phyloP scores from a whole-genome alignment of 1,284 basidiomycete species.

The Apiotrichum siamense region DNA sequence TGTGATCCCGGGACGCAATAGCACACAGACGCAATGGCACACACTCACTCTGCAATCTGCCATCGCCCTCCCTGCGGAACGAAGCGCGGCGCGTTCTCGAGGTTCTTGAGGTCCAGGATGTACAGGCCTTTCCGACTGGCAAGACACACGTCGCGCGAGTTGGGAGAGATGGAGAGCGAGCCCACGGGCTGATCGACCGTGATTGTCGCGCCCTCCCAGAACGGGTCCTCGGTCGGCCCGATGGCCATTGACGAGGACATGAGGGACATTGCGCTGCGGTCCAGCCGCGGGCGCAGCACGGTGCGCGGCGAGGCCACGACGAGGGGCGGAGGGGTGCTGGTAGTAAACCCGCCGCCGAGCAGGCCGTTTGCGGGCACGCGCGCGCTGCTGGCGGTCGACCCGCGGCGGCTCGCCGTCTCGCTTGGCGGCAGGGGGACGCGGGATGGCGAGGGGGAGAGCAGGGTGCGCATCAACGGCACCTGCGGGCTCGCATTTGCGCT shows the following conservation, averaged over 20 bases:
- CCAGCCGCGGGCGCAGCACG: slow-evolving; percentile 24
- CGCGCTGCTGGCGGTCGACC: slow-evolving; percentile 1
- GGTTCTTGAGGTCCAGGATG: slow-evolving; percentile 87
- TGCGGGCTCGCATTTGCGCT: neutral
- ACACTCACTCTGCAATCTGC: slow-evolving; percentile 76
- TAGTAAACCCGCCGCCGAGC: neutral
- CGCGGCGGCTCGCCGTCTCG: slow-evolving; percentile 2
- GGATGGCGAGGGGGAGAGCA: slow-evolving; percentile 8
- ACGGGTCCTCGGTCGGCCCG: slow-evolving; percentile 23
- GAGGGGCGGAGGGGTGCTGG: slow-evolving; percentile 2
- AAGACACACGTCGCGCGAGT: slow-evolving; percentile 47
- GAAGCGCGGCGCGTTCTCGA: slow-evolving; percentile 80
- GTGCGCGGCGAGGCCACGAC: slow-evolving; percentile 22
- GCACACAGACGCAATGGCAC: no score
- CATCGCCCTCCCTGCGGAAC: slow-evolving; percentile 92
- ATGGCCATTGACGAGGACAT: neutral
- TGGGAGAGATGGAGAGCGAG: slow-evolving; percentile 49
- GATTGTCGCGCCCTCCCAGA: slow-evolving; percentile 40
- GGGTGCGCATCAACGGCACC: neutral
- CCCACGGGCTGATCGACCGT: slow-evolving; percentile 49
- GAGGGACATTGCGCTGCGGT: slow-evolving; percentile 18
- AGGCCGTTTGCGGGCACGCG: neutral
- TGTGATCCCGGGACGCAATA: no score
- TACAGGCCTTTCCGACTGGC: slow-evolving; percentile 84
- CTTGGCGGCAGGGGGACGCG: slow-evolving; percentile 9